Base-by-base conservation (phyloP, 495 filamentous ascomycete species). In the Penicillium antarcticum region DNA sequence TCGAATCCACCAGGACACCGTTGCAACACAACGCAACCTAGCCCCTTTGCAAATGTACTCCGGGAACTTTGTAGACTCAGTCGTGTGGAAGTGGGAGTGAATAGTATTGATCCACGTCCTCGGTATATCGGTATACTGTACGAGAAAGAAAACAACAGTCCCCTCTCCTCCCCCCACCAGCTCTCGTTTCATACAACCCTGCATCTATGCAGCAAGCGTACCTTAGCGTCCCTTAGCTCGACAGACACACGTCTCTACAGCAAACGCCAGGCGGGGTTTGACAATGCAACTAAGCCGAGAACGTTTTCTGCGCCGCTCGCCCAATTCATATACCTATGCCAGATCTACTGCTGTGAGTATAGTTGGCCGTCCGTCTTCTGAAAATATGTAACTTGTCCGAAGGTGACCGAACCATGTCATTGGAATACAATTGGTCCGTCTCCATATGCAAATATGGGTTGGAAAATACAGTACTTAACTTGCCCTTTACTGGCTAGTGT, bases 381-480 rank as follows among this genome's bases (percentile, higher is more conserved):
- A 44, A 54, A 52, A 50, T 53, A 55, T 54, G 43, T 55, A 14
- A 34, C 38, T 34, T 56, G 41, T 18, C 21, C 50, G 42, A 49
- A 55, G 35, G 48, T 56, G 54, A 62, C 57, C 52, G 41, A 57
- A 29, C 35, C 44, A 42, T 43, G 33, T 24, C 10, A 48, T 48
- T 54, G 33, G 26, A 45, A 39, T 24, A 48, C 34, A 44, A 46
- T 14, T 19, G 42, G 51, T 19, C 42, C 38, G 42, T 35, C 21
- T 46, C 39, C 58, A 29, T 45, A 56, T 57, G 33, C 16, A 24
- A 38, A 14, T 39, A n/a, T 34, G 26, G 34, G 13, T 32, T 37
- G 26, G 26, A n/a, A n/a, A n/a, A n/a, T n/a, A 21, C 33, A 26
- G 4, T 29, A 29, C 26, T 8, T 23, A 2, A 2, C 21, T 23